These are phyloP conservation scores for Phytophthora macrochlamydospora DNA, from an alignment of 352 stramenopile species.

Conservation along the genomic window DNA sequence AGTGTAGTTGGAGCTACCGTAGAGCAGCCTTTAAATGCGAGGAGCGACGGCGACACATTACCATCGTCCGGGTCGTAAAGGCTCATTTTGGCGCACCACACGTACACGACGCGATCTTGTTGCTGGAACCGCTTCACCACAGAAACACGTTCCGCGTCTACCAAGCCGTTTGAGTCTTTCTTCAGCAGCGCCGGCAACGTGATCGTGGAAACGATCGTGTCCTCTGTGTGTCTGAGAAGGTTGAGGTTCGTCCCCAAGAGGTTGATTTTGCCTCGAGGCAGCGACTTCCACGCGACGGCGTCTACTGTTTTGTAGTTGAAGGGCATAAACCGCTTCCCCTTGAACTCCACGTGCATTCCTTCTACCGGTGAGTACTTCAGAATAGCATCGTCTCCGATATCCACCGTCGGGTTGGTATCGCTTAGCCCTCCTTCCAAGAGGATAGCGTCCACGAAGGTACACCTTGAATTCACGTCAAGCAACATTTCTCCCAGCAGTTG, in stretches of 20 bases:
- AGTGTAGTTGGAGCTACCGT: conserved; percentile 18
- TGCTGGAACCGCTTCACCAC: conserved; percentile 35
- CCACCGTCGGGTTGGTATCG: conserved; percentile 16
- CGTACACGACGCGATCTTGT: conserved; percentile 14
- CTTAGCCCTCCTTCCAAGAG: conserved; percentile 20
- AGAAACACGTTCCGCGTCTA: conserved; percentile 1
- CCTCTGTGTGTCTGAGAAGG: conserved; percentile 14
- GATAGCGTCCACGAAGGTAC: conserved; percentile 16
- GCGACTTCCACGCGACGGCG: conserved; percentile 35
- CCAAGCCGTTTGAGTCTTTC: neutral
- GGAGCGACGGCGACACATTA: conserved; percentile 12
- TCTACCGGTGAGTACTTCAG: conserved; percentile 28
- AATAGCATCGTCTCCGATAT: conserved; percentile 17
- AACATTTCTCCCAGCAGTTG: conserved; percentile 32
- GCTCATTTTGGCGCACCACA: conserved; percentile 21
- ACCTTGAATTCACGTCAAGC: conserved; percentile 20
- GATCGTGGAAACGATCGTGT: conserved; percentile 23
- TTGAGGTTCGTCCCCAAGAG: conserved; percentile 20
- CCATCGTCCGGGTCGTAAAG: conserved; percentile 4
- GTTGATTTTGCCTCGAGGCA: conserved; percentile 32
- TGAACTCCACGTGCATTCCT: conserved; percentile 39
- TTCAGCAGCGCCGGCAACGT: conserved; percentile 11
- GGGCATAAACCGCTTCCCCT: conserved; percentile 42
- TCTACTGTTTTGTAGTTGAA: conserved; percentile 37
- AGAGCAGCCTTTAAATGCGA: conserved; percentile 31